These are phyloP conservation scores for Microascus cirrosus DNA, from an alignment of 2,329 filamentous ascomycete genomes.

Conservation along the genomic window DNA sequence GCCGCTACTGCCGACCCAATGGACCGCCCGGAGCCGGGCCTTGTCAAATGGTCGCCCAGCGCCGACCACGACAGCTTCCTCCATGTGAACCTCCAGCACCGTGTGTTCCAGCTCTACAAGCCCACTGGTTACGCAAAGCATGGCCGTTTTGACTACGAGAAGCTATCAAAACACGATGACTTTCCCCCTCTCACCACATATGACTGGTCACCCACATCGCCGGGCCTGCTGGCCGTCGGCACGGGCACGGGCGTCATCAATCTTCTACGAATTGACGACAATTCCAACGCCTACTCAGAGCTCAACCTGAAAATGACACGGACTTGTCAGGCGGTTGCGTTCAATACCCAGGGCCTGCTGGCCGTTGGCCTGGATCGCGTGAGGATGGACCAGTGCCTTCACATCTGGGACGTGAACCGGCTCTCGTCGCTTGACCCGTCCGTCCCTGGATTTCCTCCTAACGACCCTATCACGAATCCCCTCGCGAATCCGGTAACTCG, in stretches of 20 bases:
- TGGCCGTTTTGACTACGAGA: conserved; percentile 45
- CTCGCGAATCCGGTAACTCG: conserved; percentile 46
- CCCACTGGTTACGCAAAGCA: conserved; percentile 47
- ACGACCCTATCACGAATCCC: conserved; percentile 31
- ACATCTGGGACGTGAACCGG: conserved; percentile 69
- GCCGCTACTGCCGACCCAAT: conserved; percentile 18
- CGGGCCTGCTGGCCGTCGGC: conserved; percentile 62
- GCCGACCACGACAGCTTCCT: conserved; percentile 48
- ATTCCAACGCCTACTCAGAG: conserved; percentile 52
- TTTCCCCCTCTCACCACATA: conserved; percentile 54
- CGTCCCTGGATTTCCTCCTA: conserved; percentile 36
- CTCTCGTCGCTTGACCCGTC: conserved; percentile 37
- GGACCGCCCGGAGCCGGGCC: conserved; percentile 50
- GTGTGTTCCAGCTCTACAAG: conserved; percentile 51
- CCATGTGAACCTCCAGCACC: conserved; percentile 53
- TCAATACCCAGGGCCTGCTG: conserved; percentile 60
- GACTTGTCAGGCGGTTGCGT: conserved; percentile 71
- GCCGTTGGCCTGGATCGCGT: conserved; percentile 74
- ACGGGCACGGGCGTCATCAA: conserved; percentile 66
- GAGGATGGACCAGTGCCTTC: conserved; percentile 69
- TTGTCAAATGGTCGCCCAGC: conserved; percentile 57
- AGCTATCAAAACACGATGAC: conserved; percentile 48
- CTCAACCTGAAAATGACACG: conserved; percentile 65
- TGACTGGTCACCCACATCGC: conserved; percentile 53
- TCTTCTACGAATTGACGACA: conserved; percentile 61